These are phyloP conservation scores for Stentor coeruleus DNA, from an alignment of 73 alveolate species.

Conservation along the genomic window DNA sequence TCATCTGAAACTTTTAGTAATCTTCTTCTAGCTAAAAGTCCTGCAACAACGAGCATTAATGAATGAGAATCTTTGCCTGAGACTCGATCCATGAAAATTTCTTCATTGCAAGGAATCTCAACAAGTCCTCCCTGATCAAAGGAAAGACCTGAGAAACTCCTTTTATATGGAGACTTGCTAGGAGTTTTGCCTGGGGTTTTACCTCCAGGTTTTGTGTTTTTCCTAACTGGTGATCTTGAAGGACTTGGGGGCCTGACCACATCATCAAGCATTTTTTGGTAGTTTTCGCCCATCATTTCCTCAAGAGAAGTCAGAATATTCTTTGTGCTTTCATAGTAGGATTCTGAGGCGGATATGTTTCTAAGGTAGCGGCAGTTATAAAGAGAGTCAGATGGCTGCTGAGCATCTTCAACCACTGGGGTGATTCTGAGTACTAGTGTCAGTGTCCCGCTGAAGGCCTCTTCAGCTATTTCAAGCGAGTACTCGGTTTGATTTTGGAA, in stretches of 20 bases:
- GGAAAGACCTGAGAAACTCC: not conserved
- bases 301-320: not conserved
- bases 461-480: not conserved
- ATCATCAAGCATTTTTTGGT: not conserved
- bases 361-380: not conserved
- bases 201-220: not conserved
- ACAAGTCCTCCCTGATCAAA: not conserved
- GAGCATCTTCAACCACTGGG: not conserved
- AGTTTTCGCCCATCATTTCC: conserved; percentile 8
- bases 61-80: conserved; percentile 5
- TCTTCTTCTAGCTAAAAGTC: conserved; percentile 7
- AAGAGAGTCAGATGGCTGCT: not conserved
- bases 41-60: not conserved
- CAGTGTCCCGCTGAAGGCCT: not conserved
- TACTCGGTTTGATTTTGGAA: not conserved
- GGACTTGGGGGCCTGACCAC: not conserved
- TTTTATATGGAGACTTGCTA: not conserved
- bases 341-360: not conserved
- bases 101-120: conserved; percentile 1
- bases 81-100: conserved; percentile 1
- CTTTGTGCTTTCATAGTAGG: not conserved
- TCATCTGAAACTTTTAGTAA: not conserved
- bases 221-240: not conserved
- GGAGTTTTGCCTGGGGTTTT: not conserved
- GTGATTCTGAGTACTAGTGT: not conserved